These are phyloP conservation scores for Trichoderma oligosporum DNA, from an alignment of 2,329 filamentous ascomycete genomes.

Conservation along the genomic window DNA sequence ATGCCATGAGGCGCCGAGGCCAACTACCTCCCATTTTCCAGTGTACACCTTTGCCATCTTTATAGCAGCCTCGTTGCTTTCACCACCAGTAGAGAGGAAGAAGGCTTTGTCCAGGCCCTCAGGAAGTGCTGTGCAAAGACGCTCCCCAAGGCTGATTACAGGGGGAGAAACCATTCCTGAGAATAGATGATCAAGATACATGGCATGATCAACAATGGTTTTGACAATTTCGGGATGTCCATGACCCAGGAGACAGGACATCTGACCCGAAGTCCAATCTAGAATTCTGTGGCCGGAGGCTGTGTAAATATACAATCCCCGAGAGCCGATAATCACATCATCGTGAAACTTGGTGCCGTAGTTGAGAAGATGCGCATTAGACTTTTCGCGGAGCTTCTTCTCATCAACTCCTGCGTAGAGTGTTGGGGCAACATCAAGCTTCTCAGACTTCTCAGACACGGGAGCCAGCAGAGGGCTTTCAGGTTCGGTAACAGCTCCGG, in stretches of 20 bases:
- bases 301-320: constrained; percentile 46
- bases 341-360: constrained; percentile 28
- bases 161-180: constrained; percentile 56
- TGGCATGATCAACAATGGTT: constrained; percentile 46
- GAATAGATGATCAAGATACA: constrained; percentile 55
- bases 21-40: constrained; percentile 63
- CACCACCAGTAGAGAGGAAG: constrained; percentile 55
- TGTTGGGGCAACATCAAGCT: constrained; percentile 19
- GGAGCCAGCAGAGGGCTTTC: constrained; percentile 12
- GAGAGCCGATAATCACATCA: constrained; percentile 41
- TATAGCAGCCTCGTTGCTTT: constrained; percentile 60
- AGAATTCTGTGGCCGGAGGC: constrained; percentile 45
- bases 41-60: constrained; percentile 62
- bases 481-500: constrained; percentile 20
- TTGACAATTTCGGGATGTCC: constrained; percentile 55
- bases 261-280: constrained; percentile 59
- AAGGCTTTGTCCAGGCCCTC: constrained; percentile 50
- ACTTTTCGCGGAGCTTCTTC: constrained; percentile 24
- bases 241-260: constrained; percentile 57
- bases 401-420: constrained; percentile 26
- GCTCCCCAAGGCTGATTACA: constrained; percentile 52
- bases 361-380: constrained; percentile 27
- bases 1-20: constrained; percentile 56
- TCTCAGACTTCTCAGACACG: constrained; percentile 1
- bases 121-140: constrained; percentile 48